A percentile compares a stretch with the other conserved stretches of the same genome.
Evolutionary conservation across 2,329 filamentous ascomycete species (phyloP).

Genomic region (Myriosclerotinia curreyana): DNA sequence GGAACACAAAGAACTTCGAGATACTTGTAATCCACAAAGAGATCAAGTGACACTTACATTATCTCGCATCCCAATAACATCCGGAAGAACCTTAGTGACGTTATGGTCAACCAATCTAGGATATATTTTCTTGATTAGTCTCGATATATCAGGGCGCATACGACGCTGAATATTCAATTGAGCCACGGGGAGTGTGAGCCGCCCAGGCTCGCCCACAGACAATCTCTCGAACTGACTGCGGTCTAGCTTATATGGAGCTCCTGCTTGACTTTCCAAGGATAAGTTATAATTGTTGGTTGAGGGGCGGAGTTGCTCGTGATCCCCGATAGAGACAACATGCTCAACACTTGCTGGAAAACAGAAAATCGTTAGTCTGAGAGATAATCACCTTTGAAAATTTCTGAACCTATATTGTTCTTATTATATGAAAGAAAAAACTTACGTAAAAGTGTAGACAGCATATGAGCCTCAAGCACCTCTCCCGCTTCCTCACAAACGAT

Average conservation of each 20-base stretch:
- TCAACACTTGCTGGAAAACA: slow-evolving; percentile 39
- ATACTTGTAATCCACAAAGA: not conserved
- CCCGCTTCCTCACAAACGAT: slow-evolving; percentile 46
- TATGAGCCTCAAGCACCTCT: slow-evolving; percentile 44
- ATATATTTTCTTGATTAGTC: slow-evolving; percentile 32
- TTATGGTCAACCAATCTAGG: slow-evolving; percentile 32
- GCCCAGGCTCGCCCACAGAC: slow-evolving; percentile 24
- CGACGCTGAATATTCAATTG: slow-evolving; percentile 35
- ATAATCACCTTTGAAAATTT: not conserved
- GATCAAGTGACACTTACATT: slow-evolving; percentile 20
- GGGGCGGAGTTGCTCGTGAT: slow-evolving; percentile 45
- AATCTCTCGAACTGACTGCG: slow-evolving; percentile 36
- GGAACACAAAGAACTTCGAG: not conserved
- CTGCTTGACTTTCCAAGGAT: slow-evolving; percentile 37
- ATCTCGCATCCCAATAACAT: slow-evolving; percentile 34
- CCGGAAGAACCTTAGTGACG: slow-evolving; percentile 25
- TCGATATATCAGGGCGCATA: slow-evolving; percentile 37
- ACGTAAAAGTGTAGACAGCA: slow-evolving; percentile 39
- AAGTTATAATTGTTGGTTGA: slow-evolving; percentile 32
- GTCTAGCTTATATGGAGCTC: slow-evolving; percentile 32
- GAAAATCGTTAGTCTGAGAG: not conserved
- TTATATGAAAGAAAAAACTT: slow-evolving; percentile 15
- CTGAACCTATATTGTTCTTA: not conserved
- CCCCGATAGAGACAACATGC: slow-evolving; percentile 45
- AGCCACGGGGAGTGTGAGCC: slow-evolving; percentile 29